Conservation (phyloP, 1,139 yeast genomes). For the Yamadazyma dushanensis region DNA sequence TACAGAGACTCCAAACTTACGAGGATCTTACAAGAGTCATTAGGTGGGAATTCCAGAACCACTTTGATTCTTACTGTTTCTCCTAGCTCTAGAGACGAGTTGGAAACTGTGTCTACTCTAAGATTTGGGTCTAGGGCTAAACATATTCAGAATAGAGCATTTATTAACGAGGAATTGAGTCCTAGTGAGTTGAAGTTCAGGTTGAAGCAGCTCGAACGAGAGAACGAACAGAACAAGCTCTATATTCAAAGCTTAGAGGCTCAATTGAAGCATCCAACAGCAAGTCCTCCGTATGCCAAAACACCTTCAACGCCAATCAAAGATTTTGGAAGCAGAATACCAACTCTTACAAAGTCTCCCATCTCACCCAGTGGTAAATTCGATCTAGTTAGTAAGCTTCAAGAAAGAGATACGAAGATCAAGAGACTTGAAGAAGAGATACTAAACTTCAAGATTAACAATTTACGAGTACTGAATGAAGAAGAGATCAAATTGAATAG, state of each 20-base stretch:
- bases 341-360: constrained; percentile 9
- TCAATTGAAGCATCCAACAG: constrained; percentile 28
- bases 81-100: constrained; percentile 58
- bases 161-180: constrained; percentile 68
- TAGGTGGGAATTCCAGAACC: constrained; percentile 87
- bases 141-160: constrained; percentile 65
- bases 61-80: constrained; percentile 79
- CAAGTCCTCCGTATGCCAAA: background rate
- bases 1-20: constrained; percentile 85
- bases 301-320: constrained; percentile 9
- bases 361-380: constrained; percentile 10
- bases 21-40: constrained; percentile 75
- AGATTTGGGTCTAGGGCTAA: constrained; percentile 83
- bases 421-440: constrained; percentile 39
- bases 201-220: constrained; percentile 48
- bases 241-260: constrained; percentile 51
- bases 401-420: constrained; percentile 37
- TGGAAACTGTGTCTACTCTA: constrained; percentile 75
- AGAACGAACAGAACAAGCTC: constrained; percentile 43
- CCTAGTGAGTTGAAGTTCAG: constrained; percentile 52
- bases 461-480: constrained; percentile 38
- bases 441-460: constrained; percentile 36
- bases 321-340: constrained; percentile 14
- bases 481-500: constrained; percentile 45
- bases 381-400: constrained; percentile 27